A percentile compares a stretch with the other conserved stretches of the same genome.
These are phyloP conservation scores for Clavispora santaluciae DNA, from an alignment of 805 yeast genomes.

Conservation along the genomic window DNA sequence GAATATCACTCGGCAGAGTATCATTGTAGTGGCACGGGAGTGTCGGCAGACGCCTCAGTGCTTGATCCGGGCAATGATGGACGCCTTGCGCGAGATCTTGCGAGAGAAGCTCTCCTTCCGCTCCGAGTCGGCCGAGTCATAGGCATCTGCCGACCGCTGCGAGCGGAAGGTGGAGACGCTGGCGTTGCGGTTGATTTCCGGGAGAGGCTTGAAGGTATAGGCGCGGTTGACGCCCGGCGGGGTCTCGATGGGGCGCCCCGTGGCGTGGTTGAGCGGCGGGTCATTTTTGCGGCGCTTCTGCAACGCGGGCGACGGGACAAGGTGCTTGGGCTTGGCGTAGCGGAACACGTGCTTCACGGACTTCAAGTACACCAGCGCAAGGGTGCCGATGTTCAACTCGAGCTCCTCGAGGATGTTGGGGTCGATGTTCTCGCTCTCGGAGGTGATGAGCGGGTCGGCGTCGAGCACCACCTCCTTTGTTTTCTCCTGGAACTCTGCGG, in stretches of 20 bases:
- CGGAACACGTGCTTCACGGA: slow-evolving; percentile 82
- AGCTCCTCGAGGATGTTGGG: slow-evolving; percentile 71
- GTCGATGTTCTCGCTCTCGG: slow-evolving; percentile 67
- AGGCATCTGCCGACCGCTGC: slow-evolving; percentile 4
- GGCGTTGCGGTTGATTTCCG: slow-evolving; percentile 3
- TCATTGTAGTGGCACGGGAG: background rate
- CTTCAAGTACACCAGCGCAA: slow-evolving; percentile 79
- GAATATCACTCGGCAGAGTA: background rate
- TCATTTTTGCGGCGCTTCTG: slow-evolving; percentile 18
- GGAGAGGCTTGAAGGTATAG: no score
- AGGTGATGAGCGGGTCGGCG: slow-evolving; percentile 56
- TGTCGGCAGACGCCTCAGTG: slow-evolving; percentile 5
- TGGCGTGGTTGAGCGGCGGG: slow-evolving; percentile 10
- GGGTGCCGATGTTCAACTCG: slow-evolving; percentile 73
- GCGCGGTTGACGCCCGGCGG: no score
- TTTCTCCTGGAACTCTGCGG: slow-evolving; percentile 35
- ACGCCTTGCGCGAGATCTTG: slow-evolving; percentile 33
- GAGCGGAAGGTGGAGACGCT: slow-evolving; percentile 7
- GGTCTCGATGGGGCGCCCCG: slow-evolving; percentile 8
- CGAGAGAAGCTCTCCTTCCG: slow-evolving; percentile 27
- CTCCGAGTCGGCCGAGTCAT: background rate
- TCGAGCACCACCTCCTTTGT: slow-evolving; percentile 53
- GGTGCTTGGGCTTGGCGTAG: slow-evolving; percentile 45
- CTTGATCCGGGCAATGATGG: slow-evolving; percentile 20
- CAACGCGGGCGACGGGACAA: slow-evolving; percentile 46